Evolutionary conservation across 768 basidiomycete species (phyloP), one percentile per base, ranked within the genome.

Genomic region (Tulasnella calospora): DNA sequence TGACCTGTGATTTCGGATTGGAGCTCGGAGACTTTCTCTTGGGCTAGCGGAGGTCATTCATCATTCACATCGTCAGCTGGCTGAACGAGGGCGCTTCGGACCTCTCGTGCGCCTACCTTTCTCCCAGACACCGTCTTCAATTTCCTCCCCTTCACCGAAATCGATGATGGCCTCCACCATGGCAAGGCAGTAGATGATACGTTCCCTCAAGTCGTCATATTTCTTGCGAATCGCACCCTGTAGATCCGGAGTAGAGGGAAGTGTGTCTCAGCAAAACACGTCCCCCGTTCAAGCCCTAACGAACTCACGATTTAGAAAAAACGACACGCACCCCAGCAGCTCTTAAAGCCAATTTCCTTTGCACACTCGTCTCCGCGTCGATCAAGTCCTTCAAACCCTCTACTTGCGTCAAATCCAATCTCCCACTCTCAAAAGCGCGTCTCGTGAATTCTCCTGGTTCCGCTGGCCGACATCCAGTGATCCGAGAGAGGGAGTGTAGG

Each of bases 101-200:
- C 36, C 51, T 21, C 8, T 9, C 35, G 8, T 67, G 69, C 17
- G 21, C 84, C 5, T 77, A 93, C 95, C 93, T 85, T 89, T 86
- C 13, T 91, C 91, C 80, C 89, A 90, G 27, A 94, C 90, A 12
- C 88, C 91, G n/a, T 92, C 92, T 82, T 96, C 94, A 55, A 96
- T 89, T 46, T 94, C 93, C 82, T 96, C 95, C 19, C 92, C 93
- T 84, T 98, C 95, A 8, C 94, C 94, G 83, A 96, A 98, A 83
- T 97, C 95, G 76, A 98, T 96, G 27, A 96, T 85, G 0, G 95
- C 96, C 84, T 98, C 96, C 5, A 94, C 86, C 80, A 90, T 88
- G 15, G 95, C 90, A 30, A 95, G 88, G 73, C 91, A 92, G 38
- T 88, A 86, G 33, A 97, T 88, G 23, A 94, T 90, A 17, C 89